phyloP scores from a whole-genome alignment of 768 basidiomycete species.

The Tricholoma sp. region DNA sequence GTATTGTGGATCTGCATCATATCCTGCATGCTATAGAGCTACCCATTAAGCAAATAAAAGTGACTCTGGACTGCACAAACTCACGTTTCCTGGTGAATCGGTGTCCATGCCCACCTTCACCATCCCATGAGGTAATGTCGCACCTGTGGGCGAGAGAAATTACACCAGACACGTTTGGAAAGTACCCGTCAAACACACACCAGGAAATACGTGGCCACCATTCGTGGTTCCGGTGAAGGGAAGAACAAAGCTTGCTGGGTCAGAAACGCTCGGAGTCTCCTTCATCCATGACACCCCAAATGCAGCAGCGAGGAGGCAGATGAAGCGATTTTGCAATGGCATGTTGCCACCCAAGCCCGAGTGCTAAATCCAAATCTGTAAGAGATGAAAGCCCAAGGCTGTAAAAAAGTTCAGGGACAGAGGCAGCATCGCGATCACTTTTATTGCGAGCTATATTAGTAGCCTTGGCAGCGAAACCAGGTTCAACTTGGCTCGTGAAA shows the following conservation, averaged over 20 bases:
- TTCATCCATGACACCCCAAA: too few species aligned
- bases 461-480: too few species aligned
- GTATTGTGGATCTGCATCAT: constrained; percentile 36
- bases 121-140: constrained; percentile 67
- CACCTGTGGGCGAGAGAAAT: constrained; percentile 31
- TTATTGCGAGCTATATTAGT: too few species aligned
- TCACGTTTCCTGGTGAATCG: constrained; percentile 55
- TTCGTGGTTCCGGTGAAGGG: constrained; percentile 63
- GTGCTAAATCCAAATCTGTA: too few species aligned
- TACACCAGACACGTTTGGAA: not conserved
- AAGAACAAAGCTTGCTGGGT: constrained; percentile 44
- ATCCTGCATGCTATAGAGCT: constrained; percentile 39
- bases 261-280: constrained; percentile 18
- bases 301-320: too few species aligned
- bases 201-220: constrained; percentile 64
- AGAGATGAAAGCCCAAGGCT: too few species aligned
- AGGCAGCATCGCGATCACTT: too few species aligned
- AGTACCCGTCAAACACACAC: constrained; percentile 20
- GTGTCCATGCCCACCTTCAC: constrained; percentile 65
- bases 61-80: constrained; percentile 7
- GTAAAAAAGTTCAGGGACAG: too few species aligned
- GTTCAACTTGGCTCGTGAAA: too few species aligned
- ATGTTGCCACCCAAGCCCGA: too few species aligned
- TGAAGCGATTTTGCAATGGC: too few species aligned
- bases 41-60: not conserved